phyloP scores from a whole-genome alignment of 768 basidiomycete species.

The Trametes meyenii region DNA sequence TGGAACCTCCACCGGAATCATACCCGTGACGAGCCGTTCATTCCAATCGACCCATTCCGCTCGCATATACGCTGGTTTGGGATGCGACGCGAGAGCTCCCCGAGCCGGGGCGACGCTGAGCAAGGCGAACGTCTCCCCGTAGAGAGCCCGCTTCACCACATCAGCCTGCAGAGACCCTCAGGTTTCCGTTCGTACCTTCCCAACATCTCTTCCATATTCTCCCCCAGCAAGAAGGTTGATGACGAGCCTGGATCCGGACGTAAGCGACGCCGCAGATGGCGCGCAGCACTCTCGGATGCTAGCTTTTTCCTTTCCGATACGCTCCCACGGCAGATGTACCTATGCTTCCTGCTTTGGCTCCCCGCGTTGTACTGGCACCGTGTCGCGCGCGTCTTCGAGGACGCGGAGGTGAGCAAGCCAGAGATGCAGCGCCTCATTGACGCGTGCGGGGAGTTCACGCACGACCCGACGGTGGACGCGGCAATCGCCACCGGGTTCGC shows the following conservation, averaged over 20 bases:
- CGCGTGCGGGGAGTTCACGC: conserved; percentile 24
- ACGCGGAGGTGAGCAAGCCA: conserved; percentile 75
- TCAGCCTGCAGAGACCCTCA: neutral
- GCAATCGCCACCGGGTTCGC: conserved; percentile 17
- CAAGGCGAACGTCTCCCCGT: conserved; percentile 8
- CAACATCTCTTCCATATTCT: conserved; percentile 13
- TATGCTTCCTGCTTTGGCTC: conserved; percentile 60
- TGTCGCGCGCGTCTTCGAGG: conserved; percentile 74
- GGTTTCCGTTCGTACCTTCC: conserved; percentile 23
- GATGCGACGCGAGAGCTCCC: conserved; percentile 17
- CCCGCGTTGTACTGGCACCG: conserved; percentile 81
- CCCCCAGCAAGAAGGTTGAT: neutral
- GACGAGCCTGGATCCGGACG: neutral
- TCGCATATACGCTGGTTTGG: conserved; percentile 29
- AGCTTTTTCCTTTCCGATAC: conserved; percentile 38
- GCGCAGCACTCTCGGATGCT: conserved; percentile 19
- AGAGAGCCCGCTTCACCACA: neutral
- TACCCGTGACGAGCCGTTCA: conserved; percentile 44
- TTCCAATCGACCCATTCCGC: conserved; percentile 40
- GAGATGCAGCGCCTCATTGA: conserved; percentile 57
- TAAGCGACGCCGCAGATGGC: conserved; percentile 19
- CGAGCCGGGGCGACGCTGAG: conserved; percentile 5
- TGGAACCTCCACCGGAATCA: conserved; percentile 56
- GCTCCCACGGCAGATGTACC: conserved; percentile 47
- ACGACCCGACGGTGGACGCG: conserved; percentile 15